These are phyloP conservation scores for Monosporascus cannonballus DNA, from an alignment of 2,329 filamentous ascomycete genomes.

Conservation along the genomic window DNA sequence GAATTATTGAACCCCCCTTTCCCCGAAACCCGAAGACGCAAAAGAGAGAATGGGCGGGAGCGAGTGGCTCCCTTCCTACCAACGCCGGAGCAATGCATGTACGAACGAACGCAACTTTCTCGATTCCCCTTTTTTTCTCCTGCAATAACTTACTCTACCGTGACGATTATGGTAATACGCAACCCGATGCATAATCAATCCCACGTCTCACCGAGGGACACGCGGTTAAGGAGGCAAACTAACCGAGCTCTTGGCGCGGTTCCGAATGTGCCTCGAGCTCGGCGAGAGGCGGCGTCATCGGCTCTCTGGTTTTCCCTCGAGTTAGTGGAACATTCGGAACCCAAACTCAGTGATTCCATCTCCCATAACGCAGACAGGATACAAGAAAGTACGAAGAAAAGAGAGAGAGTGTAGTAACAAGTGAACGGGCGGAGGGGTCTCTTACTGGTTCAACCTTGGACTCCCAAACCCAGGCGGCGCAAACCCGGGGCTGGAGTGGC, in stretches of 20 bases:
- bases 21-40: too few species aligned
- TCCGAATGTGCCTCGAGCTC: background rate
- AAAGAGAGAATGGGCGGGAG: too few species aligned
- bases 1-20: too few species aligned
- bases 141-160: too few species aligned
- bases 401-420: background rate
- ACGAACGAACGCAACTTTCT: too few species aligned
- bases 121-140: too few species aligned
- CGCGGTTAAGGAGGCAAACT: background rate
- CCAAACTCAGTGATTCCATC: background rate
- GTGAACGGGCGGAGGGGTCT: background rate
- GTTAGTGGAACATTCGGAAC: background rate
- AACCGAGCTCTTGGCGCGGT: background rate
- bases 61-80: too few species aligned
- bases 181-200: too few species aligned
- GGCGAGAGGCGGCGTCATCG: background rate
- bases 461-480: constrained; percentile 1
- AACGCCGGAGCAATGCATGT: too few species aligned
- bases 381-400: background rate
- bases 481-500: constrained; percentile 11
- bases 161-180: too few species aligned
- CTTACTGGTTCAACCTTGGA: background rate
- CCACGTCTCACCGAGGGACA: too few species aligned
- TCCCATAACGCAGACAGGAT: too few species aligned
- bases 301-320: background rate